phyloP scores from a whole-genome alignment of 106 monocot species.

The Dendrobium huoshanense region DNA sequence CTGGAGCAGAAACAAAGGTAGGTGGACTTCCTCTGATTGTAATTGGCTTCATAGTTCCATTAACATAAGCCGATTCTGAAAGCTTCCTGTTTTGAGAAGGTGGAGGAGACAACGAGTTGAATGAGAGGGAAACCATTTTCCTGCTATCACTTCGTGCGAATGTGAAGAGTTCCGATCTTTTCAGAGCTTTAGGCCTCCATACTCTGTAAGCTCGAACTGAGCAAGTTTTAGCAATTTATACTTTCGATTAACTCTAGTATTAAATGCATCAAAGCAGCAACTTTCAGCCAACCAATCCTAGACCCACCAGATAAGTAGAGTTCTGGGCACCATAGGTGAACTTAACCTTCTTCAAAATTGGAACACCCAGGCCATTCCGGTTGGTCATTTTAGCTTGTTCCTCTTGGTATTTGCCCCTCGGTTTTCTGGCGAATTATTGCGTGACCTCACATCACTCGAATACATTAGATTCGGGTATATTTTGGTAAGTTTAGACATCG shows the following conservation, averaged over 20 bases:
- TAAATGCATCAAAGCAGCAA: not conserved
- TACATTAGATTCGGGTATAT: no score
- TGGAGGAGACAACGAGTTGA: slow-evolving; percentile 2
- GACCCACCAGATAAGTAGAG: not conserved
- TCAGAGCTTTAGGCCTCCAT: not conserved
- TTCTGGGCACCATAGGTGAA: not conserved
- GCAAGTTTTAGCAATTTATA: no score
- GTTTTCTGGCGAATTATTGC: no score
- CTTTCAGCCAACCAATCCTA: not conserved
- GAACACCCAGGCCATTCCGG: no score
- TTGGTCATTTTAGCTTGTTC: no score
- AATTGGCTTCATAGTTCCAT: slow-evolving; percentile 11
- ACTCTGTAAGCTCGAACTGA: no score
- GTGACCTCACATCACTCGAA: no score
- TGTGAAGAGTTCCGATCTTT: not conserved
- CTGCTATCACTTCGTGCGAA: not conserved
- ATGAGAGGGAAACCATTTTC: slow-evolving; percentile 3
- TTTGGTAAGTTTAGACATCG: no score
- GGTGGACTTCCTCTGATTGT: slow-evolving; percentile 19
- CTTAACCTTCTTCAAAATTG: not conserved
- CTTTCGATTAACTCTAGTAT: not conserved
- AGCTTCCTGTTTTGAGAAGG: slow-evolving; percentile 5
- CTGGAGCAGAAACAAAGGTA: slow-evolving; percentile 18
- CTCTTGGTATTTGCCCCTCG: no score
- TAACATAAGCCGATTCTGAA: not conserved